Evolutionary conservation across 306 rosid genomes (phyloP).

Genomic region (Lithocarpus polystachyus): DNA sequence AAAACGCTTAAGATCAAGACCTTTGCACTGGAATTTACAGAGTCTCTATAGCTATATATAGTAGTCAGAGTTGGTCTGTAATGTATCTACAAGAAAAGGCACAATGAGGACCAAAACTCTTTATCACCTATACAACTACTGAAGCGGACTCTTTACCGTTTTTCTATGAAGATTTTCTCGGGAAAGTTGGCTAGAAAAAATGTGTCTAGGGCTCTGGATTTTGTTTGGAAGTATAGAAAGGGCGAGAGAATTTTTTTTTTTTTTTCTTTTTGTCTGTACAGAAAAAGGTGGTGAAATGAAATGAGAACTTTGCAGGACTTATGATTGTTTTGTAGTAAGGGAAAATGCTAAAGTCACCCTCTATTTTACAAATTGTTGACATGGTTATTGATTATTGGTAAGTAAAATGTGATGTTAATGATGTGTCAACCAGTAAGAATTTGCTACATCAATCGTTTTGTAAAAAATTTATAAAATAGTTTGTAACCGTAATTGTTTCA

Average conservation of each 20-base stretch:
- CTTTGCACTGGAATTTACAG: neutral
- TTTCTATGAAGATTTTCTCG: conserved; percentile 7
- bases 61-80: too few relatives aligned
- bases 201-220: too few relatives aligned
- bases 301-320: too few relatives aligned
- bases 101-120: neutral
- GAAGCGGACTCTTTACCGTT: neutral
- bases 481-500: accelerated
- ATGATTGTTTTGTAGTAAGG: too few relatives aligned
- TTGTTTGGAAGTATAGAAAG: conserved; percentile 22
- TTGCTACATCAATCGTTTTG: accelerated
- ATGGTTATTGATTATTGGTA: accelerated
- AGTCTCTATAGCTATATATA: neutral
- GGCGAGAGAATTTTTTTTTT: conserved; percentile 5
- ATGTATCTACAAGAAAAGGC: neutral
- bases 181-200: neutral
- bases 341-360: too few relatives aligned
- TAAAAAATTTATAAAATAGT: too few relatives aligned
- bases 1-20: conserved; percentile 13
- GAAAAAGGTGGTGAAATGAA: conserved; percentile 13
- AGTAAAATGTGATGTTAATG: too few relatives aligned
- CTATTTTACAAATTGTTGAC: too few relatives aligned
- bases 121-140: neutral
- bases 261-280: neutral
- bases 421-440: accelerated